Evolutionary conservation across 2,329 filamentous ascomycete genomes (phyloP).

Genomic region (Fusarium illudens): DNA sequence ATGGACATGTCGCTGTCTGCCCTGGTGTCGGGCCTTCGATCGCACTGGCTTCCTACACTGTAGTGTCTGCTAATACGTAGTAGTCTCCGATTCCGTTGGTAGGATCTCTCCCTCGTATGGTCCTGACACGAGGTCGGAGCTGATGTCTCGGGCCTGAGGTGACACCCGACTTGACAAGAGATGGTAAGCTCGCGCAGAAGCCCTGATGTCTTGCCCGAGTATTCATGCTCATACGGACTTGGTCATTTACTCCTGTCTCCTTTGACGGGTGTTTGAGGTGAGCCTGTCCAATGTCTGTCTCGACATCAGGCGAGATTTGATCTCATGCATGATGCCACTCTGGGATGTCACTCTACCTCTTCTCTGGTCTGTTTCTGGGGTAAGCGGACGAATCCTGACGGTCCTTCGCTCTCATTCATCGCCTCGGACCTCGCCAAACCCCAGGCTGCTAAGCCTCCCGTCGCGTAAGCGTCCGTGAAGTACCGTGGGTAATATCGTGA

Average conservation of each 20-base stretch:
- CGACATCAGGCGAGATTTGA: not conserved
- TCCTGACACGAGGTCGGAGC: not conserved
- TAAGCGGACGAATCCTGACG: not conserved
- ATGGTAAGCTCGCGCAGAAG: not conserved
- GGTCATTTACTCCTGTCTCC: not conserved
- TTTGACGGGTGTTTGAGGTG: not conserved
- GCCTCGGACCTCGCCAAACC: not conserved
- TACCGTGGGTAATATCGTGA: not conserved
- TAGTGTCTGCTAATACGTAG: too few species aligned
- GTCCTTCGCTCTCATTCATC: not conserved
- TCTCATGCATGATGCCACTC: not conserved
- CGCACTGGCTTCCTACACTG: not conserved
- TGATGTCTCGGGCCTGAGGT: not conserved
- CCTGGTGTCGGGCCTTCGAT: not conserved
- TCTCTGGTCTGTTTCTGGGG: not conserved
- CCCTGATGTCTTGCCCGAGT: not conserved
- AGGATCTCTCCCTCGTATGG: not conserved
- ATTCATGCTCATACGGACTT: not conserved
- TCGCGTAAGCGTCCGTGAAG: not conserved
- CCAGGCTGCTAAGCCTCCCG: not conserved
- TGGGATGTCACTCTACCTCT: not conserved
- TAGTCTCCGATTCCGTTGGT: not conserved
- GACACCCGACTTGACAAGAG: not conserved
- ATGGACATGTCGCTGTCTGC: not conserved
- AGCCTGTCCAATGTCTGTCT: not conserved